Evolutionary conservation across 164 flowering plant species (phyloP), one percentile per base, ranked within the genome.

Genomic region (Vitis riparia): DNA sequence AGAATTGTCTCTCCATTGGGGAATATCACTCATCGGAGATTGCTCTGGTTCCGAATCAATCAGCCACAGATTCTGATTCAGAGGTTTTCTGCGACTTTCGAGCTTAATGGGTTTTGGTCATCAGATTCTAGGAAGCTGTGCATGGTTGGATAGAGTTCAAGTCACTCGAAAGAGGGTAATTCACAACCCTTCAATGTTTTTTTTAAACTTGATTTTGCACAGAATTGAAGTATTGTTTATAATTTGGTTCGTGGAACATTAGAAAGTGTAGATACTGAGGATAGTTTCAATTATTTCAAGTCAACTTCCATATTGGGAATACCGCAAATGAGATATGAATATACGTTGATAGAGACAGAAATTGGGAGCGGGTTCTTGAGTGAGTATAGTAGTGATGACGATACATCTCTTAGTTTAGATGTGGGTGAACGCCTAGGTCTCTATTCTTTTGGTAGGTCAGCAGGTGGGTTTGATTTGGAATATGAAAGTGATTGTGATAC

Each of bases 91-190:
- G 63, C 51, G 23, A 29, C 51, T 3, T 78, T 83, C n/a, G 3
- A n/a, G n/a, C 59, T 84, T 0, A 10, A 65, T 55, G 87, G 87
- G 53, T 81, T 71, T 62, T 84, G 83, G 81, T 77, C 81, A 3
- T 68, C 73, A 7, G 11, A 67, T 27, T 71, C 77, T 9, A 80
- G 83, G 65, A 72, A 76, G 69, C 73, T 79, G 8, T 83, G 87
- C 65, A 79, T 79, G 81, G 77, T 84, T 13, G 87, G 84, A 60
- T 72, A 78, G 1, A 71, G 73, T 7, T 19, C 50, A 7, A 47
- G 19, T 13, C 6, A 8, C 7, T 2, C 44, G 4, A n/a, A 57
- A 29, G 30, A 23, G 1, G 81, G 81, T 71, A 71, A 66, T 10
- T 9, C 16, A 0, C 2, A 23, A 14, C 8, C 23, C 2, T 65